Conservation (phyloP, 2,329 filamentous ascomycete species). For the Talaromyces piceae region DNA sequence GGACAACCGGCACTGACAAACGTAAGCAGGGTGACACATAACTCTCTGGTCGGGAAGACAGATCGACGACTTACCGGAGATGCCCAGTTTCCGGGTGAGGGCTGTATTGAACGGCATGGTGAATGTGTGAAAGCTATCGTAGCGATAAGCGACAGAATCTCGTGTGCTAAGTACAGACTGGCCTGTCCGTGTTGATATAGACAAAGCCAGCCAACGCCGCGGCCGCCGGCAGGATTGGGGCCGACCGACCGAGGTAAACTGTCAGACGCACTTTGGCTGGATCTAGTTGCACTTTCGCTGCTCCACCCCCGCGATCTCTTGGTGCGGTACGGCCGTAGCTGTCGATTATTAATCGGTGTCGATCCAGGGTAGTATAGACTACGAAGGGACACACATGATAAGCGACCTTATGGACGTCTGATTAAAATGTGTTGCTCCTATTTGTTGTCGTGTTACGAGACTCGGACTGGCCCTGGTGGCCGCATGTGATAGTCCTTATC, state of each 20-base stretch:
- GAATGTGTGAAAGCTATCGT: too few species aligned
- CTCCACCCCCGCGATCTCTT: not conserved
- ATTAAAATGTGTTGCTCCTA: too few species aligned
- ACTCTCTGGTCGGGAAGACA: not conserved
- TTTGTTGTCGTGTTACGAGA: too few species aligned
- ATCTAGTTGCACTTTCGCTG: not conserved
- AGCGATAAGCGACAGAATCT: too few species aligned
- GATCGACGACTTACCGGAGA: slow-evolving; percentile 28
- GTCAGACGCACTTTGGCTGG: too few species aligned
- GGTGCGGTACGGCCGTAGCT: not conserved
- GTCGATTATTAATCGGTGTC: not conserved
- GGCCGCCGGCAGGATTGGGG: not conserved
- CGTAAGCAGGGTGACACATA: not conserved
- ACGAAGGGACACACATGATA: not conserved
- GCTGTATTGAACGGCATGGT: slow-evolving; percentile 59
- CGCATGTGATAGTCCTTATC: not conserved
- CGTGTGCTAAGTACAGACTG: not conserved
- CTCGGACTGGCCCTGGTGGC: too few species aligned
- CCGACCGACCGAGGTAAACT: not conserved
- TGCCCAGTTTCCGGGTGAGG: slow-evolving; percentile 54
- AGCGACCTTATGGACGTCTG: too few species aligned
- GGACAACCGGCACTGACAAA: slow-evolving; percentile 39
- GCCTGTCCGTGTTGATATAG: too few species aligned
- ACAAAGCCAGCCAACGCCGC: not conserved
- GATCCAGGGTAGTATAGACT: too few species aligned